phyloP scores from a whole-genome alignment of 129 eudicot species.

The Chrysanthemum makinoi region DNA sequence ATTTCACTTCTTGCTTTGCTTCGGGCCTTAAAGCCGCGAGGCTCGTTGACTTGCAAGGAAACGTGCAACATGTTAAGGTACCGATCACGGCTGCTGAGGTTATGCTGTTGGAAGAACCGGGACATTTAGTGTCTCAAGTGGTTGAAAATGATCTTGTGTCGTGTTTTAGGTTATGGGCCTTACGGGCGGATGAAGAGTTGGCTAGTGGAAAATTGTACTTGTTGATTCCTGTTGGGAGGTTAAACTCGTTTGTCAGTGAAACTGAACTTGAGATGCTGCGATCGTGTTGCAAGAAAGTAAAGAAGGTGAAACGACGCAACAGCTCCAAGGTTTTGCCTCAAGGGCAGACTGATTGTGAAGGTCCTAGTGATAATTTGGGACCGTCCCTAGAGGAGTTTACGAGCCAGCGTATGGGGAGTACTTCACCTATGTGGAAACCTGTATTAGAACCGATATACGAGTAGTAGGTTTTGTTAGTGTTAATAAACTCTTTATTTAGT shows the following conservation, averaged over 20 bases:
- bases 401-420: neutral
- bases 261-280: conserved; percentile 40
- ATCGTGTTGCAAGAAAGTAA: neutral
- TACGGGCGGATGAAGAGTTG: conserved; percentile 44
- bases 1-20: conserved; percentile 29
- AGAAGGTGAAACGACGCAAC: conserved; percentile 16
- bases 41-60: conserved; percentile 35
- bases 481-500: no score
- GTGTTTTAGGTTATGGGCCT: conserved; percentile 27
- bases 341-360: neutral
- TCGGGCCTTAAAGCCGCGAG: conserved; percentile 22
- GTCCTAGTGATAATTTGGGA: neutral
- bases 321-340: conserved; percentile 40
- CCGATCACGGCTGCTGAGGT: conserved; percentile 55
- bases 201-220: conserved; percentile 30
- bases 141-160: conserved; percentile 23
- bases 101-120: conserved; percentile 55
- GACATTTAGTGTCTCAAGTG: conserved; percentile 35
- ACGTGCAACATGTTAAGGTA: conserved; percentile 3
- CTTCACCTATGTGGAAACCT: conserved; percentile 43
- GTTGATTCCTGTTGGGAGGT: conserved; percentile 40
- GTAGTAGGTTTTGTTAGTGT: neutral
- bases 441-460: conserved; percentile 54
- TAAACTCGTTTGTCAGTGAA: conserved; percentile 32
- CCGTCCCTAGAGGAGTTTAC: neutral